Evolutionary conservation across 129 eudicot species (phyloP), one percentile per base, ranked within the genome.

Genomic region (Lactuca sativa): DNA sequence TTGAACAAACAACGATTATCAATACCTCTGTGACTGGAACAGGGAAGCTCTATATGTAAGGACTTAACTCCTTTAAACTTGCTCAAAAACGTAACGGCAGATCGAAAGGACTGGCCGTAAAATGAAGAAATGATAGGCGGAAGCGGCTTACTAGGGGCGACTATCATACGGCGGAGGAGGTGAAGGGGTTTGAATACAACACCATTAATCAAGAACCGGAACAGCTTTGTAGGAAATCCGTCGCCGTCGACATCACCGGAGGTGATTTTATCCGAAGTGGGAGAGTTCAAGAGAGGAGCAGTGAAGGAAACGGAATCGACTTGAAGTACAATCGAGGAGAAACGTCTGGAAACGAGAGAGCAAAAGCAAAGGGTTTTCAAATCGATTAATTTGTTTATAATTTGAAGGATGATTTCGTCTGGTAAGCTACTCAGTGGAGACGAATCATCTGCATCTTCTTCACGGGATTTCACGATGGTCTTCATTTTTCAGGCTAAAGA

Each of bases 41-140:
- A 64, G 30, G 77, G 69, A 64, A 66, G 69, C 62, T 76, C 69
- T 9, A 83, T 31, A 14, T 41, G 4, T 43, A 83, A 54, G 3
- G 74, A 53, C 17, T 70, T 65, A 21, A 83, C 66, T 4, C 14
- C 33, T 34, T 15, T 73, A 61, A 83, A 83, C 15, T 77, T 80
- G 21, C 65, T 47, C 5, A 80, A 52, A 57, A 76, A 83, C 33
- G 60, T 49, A 55, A 73, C 43, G 0, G 83, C 79, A 3, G 75
- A 73, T 6, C 79, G 67, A 16, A 73, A 79, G 1, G 83, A 79
- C 10, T 67, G 67, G 15, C 71, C 75, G 67, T 79, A 73, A 30
- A 73, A 79, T 4, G 82, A 78, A 0, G 83, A 79, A 13, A 74
- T 73, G 33, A 68, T 73, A 4, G 79, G 79, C 34, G 79, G 76